phyloP scores from a whole-genome alignment of 371 early-diverging fungal genomes.

The Blastocladiella emersonii region DNA sequence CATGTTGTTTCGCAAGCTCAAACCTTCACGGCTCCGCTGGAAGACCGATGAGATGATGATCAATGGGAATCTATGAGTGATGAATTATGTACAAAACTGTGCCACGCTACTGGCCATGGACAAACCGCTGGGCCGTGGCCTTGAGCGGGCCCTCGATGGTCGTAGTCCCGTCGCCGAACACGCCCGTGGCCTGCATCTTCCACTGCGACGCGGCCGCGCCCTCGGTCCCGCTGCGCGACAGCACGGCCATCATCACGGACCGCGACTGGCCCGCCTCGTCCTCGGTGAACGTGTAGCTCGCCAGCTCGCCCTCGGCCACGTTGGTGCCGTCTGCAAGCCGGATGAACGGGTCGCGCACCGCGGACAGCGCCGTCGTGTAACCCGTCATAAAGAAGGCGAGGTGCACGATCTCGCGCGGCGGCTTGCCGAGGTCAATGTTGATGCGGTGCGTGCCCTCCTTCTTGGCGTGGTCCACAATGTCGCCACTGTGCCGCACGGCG shows the following conservation, averaged over 20 bases:
- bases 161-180: no score
- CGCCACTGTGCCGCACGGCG: conserved; percentile 12
- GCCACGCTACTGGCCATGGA: no score
- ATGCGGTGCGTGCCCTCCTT: conserved; percentile 11
- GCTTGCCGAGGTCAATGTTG: conserved; percentile 6
- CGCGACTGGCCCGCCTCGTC: conserved; percentile 6
- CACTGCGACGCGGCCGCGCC: not conserved
- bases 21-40: no score
- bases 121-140: no score
- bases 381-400: conserved; percentile 15
- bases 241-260: conserved; percentile 12
- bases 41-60: no score
- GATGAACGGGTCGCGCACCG: conserved; percentile 8
- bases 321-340: conserved; percentile 7
- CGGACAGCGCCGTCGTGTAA: conserved; percentile 3
- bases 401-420: conserved; percentile 6
- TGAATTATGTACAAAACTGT: no score
- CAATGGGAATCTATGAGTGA: no score
- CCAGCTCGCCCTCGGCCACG: no score
- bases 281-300: conserved; percentile 11
- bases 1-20: no score
- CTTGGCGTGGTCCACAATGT: conserved; percentile 7
- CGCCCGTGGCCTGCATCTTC: no score
- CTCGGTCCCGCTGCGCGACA: conserved; percentile 6
- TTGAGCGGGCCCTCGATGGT: no score